Conservation (phyloP, 768 basidiomycete species). For the Pulveroboletus sp. region DNA sequence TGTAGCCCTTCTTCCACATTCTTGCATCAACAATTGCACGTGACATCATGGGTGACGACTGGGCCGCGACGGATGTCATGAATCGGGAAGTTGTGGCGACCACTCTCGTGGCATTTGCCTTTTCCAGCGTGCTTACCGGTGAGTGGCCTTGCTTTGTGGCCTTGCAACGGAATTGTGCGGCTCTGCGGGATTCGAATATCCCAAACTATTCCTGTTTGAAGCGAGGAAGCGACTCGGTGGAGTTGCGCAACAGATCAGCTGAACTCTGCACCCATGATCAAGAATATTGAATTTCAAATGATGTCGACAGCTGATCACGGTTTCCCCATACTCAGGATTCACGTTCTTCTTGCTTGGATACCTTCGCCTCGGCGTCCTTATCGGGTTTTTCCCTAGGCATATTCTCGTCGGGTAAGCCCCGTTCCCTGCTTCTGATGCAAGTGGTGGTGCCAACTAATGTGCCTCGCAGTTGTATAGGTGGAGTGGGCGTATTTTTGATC, state of each 20-base stretch:
- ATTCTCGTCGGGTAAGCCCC: constrained; percentile 84
- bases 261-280: neutral
- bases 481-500: constrained; percentile 92
- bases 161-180: neutral
- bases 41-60: constrained; percentile 42
- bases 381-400: constrained; percentile 95
- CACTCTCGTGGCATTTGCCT: constrained; percentile 82
- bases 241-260: neutral
- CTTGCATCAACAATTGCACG: constrained; percentile 73
- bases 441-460: neutral
- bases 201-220: neutral
- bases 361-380: constrained; percentile 77
- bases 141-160: constrained; percentile 11
- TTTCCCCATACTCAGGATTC: constrained; percentile 29
- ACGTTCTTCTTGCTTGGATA: constrained; percentile 86
- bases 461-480: constrained; percentile 71
- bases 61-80: constrained; percentile 48
- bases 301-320: constrained; percentile 6
- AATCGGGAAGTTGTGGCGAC: constrained; percentile 82
- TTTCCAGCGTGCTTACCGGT: constrained; percentile 89
- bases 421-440: constrained; percentile 1
- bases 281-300: constrained; percentile 14
- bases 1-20: constrained; percentile 92
- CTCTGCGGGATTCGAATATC: neutral
- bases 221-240: neutral